Evolutionary conservation across 2,329 filamentous ascomycete genomes (phyloP).

Genomic region (Daldinia sp.): DNA sequence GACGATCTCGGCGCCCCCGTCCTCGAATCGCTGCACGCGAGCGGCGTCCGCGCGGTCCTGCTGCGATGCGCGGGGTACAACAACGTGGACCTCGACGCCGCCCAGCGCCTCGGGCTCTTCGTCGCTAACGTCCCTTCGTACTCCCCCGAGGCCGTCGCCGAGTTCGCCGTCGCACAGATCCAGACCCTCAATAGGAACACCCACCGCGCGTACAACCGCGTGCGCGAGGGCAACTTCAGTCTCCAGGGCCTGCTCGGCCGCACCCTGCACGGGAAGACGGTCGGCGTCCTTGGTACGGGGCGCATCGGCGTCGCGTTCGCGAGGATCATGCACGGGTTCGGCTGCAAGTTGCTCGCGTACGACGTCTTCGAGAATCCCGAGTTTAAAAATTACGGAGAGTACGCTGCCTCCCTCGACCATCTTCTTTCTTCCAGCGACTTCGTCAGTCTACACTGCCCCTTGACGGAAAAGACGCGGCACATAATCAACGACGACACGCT

Average conservation of each 20-base stretch:
- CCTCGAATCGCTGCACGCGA: slow-evolving; percentile 61
- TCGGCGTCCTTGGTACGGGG: slow-evolving; percentile 74
- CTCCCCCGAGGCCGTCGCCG: slow-evolving; percentile 76
- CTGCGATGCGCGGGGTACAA: slow-evolving; percentile 77
- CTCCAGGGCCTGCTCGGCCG: slow-evolving; percentile 72
- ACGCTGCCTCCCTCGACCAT: slow-evolving; percentile 64
- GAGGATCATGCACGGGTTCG: slow-evolving; percentile 73
- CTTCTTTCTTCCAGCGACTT: slow-evolving; percentile 70
- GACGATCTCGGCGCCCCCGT: slow-evolving; percentile 66
- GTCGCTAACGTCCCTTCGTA: slow-evolving; percentile 77
- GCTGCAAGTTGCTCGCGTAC: slow-evolving; percentile 70
- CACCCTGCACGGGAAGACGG: slow-evolving; percentile 73
- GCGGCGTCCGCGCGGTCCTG: slow-evolving; percentile 69
- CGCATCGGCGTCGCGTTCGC: slow-evolving; percentile 73
- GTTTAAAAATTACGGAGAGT: slow-evolving; percentile 64
- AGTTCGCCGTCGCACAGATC: slow-evolving; percentile 75
- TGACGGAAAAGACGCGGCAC: slow-evolving; percentile 69
- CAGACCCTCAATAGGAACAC: slow-evolving; percentile 76
- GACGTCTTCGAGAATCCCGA: slow-evolving; percentile 67
- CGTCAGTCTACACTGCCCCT: slow-evolving; percentile 74
- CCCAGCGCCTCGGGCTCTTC: slow-evolving; percentile 66
- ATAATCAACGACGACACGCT: slow-evolving; percentile 69
- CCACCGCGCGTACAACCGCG: slow-evolving; percentile 75
- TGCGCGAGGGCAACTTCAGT: slow-evolving; percentile 76
- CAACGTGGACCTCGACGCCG: slow-evolving; percentile 71